phyloP scores from a whole-genome alignment of 2,329 filamentous ascomycete genomes.

The Endothia cerciana region DNA sequence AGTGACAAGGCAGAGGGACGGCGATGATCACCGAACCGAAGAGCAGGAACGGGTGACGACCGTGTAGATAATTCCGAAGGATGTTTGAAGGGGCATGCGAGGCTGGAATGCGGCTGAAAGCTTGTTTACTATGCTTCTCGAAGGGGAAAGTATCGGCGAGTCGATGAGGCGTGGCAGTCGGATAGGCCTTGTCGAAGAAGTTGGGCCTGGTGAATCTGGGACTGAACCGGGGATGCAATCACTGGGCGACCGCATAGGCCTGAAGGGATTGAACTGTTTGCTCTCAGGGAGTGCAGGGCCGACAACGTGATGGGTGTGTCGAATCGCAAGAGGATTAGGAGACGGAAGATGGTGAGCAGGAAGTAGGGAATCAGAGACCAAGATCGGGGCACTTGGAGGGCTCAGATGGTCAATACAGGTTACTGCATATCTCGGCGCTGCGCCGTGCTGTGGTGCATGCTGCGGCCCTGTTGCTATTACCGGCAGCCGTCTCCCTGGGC shows the following conservation, averaged over 20 bases:
- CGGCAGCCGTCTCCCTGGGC: neutral
- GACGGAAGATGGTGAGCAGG: neutral
- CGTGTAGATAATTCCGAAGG: neutral
- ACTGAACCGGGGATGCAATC: neutral
- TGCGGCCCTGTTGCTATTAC: conserved; percentile 1
- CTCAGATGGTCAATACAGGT: too few species aligned
- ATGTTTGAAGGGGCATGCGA: conserved; percentile 1
- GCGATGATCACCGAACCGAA: neutral
- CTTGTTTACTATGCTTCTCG: conserved; percentile 9
- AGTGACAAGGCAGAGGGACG: conserved; percentile 18
- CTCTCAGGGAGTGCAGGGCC: neutral
- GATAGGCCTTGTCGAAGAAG: neutral
- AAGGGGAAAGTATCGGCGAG: conserved; percentile 14
- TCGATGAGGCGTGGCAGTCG: too few species aligned
- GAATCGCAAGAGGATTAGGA: neutral
- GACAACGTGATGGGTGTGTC: neutral
- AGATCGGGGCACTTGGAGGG: too few species aligned
- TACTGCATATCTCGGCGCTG: neutral
- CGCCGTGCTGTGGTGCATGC: neutral
- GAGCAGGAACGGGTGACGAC: neutral
- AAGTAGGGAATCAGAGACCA: neutral
- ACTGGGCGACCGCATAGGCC: neutral
- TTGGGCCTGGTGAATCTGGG: neutral
- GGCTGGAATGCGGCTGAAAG: neutral
- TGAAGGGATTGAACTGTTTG: neutral